These are phyloP conservation scores for Podila verticillata DNA, from an alignment of 192 early-diverging fungal species.

Conservation along the genomic window DNA sequence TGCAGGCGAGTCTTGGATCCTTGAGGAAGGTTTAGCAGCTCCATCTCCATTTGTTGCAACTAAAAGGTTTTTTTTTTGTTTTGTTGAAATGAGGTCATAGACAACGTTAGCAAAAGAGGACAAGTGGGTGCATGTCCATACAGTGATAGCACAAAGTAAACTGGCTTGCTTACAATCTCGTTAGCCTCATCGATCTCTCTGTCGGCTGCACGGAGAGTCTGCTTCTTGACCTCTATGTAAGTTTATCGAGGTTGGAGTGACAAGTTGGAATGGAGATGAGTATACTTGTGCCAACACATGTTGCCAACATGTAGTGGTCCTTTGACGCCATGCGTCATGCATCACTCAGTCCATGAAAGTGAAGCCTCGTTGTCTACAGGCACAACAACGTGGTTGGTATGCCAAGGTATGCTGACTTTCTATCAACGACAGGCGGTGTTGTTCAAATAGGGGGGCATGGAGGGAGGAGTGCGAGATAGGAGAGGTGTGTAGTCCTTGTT, in stretches of 20 bases:
- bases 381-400: no score
- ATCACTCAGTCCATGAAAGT: no score
- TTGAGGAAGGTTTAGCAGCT: constrained; percentile 78
- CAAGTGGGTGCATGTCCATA: not conserved
- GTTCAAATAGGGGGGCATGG: not conserved
- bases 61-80: constrained; percentile 28
- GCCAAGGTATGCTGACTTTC: no score
- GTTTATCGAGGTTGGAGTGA: not conserved
- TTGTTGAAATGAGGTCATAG: not conserved
- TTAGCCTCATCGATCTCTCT: constrained; percentile 90
- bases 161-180: constrained; percentile 75
- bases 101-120: not conserved
- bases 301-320: no score
- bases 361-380: no score
- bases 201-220: constrained; percentile 77
- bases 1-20: constrained; percentile 71
- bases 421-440: not conserved
- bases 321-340: no score
- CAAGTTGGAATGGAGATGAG: not conserved
- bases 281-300: not conserved
- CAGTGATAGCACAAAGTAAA: no score
- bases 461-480: not conserved
- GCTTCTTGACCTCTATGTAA: constrained; percentile 77
- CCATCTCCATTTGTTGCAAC: constrained; percentile 95
- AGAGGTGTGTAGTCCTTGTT: constrained; percentile 7